These are phyloP conservation scores for Trichoderma erinaceum DNA, from an alignment of 495 filamentous ascomycete genomes.

Conservation along the genomic window DNA sequence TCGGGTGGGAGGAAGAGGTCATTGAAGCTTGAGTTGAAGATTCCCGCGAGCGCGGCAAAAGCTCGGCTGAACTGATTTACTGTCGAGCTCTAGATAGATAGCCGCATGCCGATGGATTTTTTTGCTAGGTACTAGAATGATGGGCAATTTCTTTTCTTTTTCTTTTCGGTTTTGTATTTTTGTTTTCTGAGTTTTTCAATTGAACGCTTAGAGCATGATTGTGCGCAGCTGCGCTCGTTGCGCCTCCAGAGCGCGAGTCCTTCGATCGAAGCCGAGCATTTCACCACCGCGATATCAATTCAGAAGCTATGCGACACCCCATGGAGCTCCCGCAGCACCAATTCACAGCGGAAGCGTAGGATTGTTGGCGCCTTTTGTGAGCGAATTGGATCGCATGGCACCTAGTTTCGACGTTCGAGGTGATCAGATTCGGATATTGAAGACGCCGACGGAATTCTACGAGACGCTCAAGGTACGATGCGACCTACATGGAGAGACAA, in stretches of 20 bases:
- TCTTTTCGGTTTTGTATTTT: no score
- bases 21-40: constrained; percentile 14
- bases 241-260: constrained; percentile 25
- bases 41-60: constrained; percentile 11
- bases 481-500: not conserved
- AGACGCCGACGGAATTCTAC: constrained; percentile 79
- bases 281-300: constrained; percentile 29
- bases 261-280: constrained; percentile 23
- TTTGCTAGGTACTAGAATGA: not conserved
- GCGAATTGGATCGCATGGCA: constrained; percentile 80
- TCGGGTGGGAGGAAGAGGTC: not conserved
- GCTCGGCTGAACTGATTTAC: not conserved
- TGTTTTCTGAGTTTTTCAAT: constrained; percentile 13
- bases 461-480: constrained; percentile 69
- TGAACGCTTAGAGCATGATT: constrained; percentile 25
- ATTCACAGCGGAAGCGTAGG: constrained; percentile 27
- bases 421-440: constrained; percentile 72
- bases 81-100: not conserved
- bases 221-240: constrained; percentile 30
- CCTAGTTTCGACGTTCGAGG: constrained; percentile 82
- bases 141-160: not conserved
- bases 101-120: not conserved
- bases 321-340: constrained; percentile 24
- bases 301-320: constrained; percentile 39
- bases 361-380: constrained; percentile 61